phyloP scores from a whole-genome alignment of 2,329 filamentous ascomycete genomes.

The Ceratocystis papillata region DNA sequence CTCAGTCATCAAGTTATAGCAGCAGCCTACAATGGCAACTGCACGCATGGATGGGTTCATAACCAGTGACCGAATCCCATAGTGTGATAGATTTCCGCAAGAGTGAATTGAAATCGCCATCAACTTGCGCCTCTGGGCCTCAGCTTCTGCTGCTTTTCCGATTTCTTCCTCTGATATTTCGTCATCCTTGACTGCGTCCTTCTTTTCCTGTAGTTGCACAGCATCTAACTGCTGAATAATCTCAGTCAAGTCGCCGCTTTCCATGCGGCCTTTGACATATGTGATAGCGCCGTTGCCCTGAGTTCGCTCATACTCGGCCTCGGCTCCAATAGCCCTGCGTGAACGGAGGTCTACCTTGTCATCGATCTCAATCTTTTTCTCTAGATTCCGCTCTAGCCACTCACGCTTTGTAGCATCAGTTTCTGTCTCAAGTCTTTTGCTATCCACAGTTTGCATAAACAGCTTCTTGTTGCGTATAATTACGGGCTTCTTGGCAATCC shows the following conservation, averaged over 20 bases:
- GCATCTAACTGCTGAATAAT: constrained; percentile 52
- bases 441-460: constrained; percentile 46
- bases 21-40: constrained; percentile 95
- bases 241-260: constrained; percentile 59
- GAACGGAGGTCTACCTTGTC: constrained; percentile 38
- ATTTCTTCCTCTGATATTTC: constrained; percentile 21
- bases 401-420: constrained; percentile 32
- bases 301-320: constrained; percentile 44
- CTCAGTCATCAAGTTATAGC: constrained; percentile 93
- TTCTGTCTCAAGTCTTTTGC: constrained; percentile 39
- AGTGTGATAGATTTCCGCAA: constrained; percentile 93
- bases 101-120: constrained; percentile 95
- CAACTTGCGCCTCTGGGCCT: constrained; percentile 34
- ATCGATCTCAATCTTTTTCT: constrained; percentile 26
- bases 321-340: constrained; percentile 35
- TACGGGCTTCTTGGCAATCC: constrained; percentile 59
- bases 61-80: constrained; percentile 75
- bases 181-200: constrained; percentile 29
- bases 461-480: constrained; percentile 76
- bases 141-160: constrained; percentile 26
- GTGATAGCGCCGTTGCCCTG: constrained; percentile 60
- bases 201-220: constrained; percentile 22
- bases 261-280: constrained; percentile 64
- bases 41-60: constrained; percentile 75
- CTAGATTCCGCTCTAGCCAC: constrained; percentile 22